These are phyloP conservation scores for Coprinellus micaceus DNA, from an alignment of 768 basidiomycete species.

Conservation along the genomic window DNA sequence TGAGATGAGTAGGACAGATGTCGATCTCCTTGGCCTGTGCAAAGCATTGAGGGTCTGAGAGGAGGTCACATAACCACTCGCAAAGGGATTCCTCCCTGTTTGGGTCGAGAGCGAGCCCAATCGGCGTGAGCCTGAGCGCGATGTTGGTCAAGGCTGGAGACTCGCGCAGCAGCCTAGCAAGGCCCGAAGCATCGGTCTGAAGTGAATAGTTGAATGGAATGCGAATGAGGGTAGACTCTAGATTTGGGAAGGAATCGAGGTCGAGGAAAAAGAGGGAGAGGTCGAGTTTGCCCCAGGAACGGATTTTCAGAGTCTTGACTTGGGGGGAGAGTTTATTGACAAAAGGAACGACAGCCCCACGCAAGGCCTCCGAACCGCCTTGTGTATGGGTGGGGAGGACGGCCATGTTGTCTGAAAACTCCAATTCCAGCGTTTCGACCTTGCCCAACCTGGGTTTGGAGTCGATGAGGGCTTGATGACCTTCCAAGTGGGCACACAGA, in stretches of 20 bases:
- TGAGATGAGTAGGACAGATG: slow-evolving; percentile 38
- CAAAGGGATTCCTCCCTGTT: slow-evolving; percentile 28
- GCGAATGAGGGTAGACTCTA: slow-evolving; percentile 32
- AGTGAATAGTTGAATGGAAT: slow-evolving; percentile 40
- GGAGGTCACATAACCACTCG: slow-evolving; percentile 30
- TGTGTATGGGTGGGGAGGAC: slow-evolving; percentile 8
- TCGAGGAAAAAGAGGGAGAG: slow-evolving; percentile 37
- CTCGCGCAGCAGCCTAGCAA: slow-evolving; percentile 29
- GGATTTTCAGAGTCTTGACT: slow-evolving; percentile 32
- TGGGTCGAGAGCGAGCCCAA: slow-evolving; percentile 26
- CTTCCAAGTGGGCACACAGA: slow-evolving; percentile 35
- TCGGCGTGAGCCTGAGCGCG: slow-evolving; percentile 38
- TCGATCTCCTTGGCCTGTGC: slow-evolving; percentile 31
- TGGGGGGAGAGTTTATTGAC: slow-evolving; percentile 33
- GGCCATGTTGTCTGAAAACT: slow-evolving; percentile 34
- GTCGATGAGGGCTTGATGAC: slow-evolving; percentile 29
- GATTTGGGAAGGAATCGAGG: slow-evolving; percentile 28
- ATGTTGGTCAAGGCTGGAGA: slow-evolving; percentile 30
- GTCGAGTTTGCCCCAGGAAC: slow-evolving; percentile 39
- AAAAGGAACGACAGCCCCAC: slow-evolving; percentile 36
- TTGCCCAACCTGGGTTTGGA: slow-evolving; percentile 29
- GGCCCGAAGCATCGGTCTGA: slow-evolving; percentile 29
- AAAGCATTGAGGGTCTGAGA: slow-evolving; percentile 26
- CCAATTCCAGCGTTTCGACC: slow-evolving; percentile 34
- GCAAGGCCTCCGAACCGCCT: slow-evolving; percentile 23